phyloP scores from a whole-genome alignment of 179 eudicot species.

The Drosera spatulata region DNA sequence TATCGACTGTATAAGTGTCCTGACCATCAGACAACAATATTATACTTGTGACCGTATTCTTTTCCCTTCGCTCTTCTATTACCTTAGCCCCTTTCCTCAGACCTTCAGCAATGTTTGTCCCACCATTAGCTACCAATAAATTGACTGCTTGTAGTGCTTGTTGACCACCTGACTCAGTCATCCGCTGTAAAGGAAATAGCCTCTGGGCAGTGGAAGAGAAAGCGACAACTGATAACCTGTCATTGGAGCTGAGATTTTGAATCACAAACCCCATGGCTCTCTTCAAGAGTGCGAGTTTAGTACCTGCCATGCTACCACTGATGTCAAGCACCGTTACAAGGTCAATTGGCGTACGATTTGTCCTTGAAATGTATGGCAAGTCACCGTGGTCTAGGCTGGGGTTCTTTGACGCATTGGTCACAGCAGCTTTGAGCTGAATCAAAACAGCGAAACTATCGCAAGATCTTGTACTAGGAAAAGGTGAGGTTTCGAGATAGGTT shows the following conservation, averaged over 20 bases:
- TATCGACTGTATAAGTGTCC: conserved; percentile 44
- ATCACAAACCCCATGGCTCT: conserved; percentile 69
- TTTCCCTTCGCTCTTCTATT: conserved; percentile 35
- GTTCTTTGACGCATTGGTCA: conserved; percentile 17
- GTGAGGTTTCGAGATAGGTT: conserved; percentile 43
- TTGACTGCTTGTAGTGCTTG: conserved; percentile 48
- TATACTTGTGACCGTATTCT: conserved; percentile 47
- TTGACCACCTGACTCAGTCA: conserved; percentile 38
- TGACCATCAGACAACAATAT: conserved; percentile 63
- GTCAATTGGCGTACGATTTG: conserved; percentile 47
- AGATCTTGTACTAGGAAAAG: conserved; percentile 24
- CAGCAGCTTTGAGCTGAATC: conserved; percentile 53
- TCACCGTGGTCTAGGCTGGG: not conserved
- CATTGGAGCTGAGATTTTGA: conserved; percentile 47
- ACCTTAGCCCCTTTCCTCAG: conserved; percentile 58
- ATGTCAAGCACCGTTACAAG: conserved; percentile 63
- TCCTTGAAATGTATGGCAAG: conserved; percentile 7
- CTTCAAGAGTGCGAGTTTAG: conserved; percentile 57
- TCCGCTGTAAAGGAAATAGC: conserved; percentile 45
- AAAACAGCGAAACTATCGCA: conserved; percentile 30
- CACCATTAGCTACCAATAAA: conserved; percentile 45
- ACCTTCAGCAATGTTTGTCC: conserved; percentile 62
- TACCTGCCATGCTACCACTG: conserved; percentile 76
- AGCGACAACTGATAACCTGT: conserved; percentile 56
- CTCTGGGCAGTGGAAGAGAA: conserved; percentile 65